Percentiles rank a stretch among this genome's conserved stretches.
Evolutionary conservation across 2,329 filamentous ascomycete species (phyloP).

Genomic region (Chalaropsis thielavioides): DNA sequence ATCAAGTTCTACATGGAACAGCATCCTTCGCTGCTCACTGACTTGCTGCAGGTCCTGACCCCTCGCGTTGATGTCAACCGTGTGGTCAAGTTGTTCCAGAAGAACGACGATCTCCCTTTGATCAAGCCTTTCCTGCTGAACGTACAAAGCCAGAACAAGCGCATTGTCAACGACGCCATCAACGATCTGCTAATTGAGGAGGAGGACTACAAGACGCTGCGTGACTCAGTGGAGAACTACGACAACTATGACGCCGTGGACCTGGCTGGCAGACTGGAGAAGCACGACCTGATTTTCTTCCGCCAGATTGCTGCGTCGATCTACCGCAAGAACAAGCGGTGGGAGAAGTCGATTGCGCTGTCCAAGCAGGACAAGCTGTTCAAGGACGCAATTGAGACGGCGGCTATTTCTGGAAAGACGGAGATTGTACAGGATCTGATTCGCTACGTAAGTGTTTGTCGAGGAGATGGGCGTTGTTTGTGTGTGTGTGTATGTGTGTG

Average conservation of each 20-base stretch:
- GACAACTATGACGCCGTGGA: conserved; percentile 98
- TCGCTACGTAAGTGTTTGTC: conserved; percentile 66
- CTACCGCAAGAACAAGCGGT: conserved; percentile 99
- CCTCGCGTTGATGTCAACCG: conserved; percentile 92
- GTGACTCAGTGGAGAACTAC: conserved; percentile 95
- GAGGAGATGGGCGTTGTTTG: not conserved
- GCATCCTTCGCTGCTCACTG: conserved; percentile 89
- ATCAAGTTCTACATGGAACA: conserved; percentile 96
- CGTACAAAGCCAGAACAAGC: conserved; percentile 95
- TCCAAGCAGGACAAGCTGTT: conserved; percentile 99
- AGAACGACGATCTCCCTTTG: conserved; percentile 91
- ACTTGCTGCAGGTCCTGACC: conserved; percentile 83
- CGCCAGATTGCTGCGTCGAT: conserved; percentile 95
- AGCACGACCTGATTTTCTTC: conserved; percentile 98
- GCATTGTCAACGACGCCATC: conserved; percentile 92
- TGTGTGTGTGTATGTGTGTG: not conserved
- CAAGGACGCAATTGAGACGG: conserved; percentile 98
- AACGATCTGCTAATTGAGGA: conserved; percentile 97
- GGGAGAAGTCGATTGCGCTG: conserved; percentile 95
- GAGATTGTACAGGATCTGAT: conserved; percentile 93
- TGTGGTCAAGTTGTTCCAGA: conserved; percentile 98
- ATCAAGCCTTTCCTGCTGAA: conserved; percentile 98
- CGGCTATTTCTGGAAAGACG: conserved; percentile 76
- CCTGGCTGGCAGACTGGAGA: conserved; percentile 81
- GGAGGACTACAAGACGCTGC: conserved; percentile 96